Percentiles rank a stretch among this genome's conserved stretches.
phyloP scores from a whole-genome alignment of 2,329 filamentous ascomycete species.

The Ophiostoma ulmi region DNA sequence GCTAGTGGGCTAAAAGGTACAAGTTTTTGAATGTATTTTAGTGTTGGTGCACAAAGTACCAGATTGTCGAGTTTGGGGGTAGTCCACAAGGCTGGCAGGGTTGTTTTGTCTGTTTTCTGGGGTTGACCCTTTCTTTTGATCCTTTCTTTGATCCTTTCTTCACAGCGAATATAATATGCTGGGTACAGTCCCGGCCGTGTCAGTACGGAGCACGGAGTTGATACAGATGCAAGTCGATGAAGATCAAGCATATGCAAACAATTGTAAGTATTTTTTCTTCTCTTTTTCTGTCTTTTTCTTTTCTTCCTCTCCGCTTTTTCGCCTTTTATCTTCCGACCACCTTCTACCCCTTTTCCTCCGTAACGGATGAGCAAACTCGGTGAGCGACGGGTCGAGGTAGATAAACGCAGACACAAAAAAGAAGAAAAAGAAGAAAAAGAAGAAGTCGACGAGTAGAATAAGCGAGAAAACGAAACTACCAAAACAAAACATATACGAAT shows the following conservation, averaged over 20 bases:
- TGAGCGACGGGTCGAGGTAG: neutral
- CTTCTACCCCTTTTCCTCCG: neutral
- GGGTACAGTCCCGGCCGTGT: neutral
- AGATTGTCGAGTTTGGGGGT: conserved; percentile 9
- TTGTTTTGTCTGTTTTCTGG: neutral
- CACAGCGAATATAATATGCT: neutral
- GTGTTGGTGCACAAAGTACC: too few species aligned
- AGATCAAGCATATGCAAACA: conserved; percentile 1
- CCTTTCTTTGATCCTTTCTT: neutral
- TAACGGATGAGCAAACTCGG: neutral
- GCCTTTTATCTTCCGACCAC: neutral
- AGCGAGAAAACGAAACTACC: neutral
- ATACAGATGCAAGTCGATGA: neutral
- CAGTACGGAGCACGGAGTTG: neutral
- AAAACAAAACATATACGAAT: neutral
- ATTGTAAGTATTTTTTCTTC: neutral
- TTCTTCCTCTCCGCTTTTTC: neutral
- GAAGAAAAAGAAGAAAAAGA: neutral
- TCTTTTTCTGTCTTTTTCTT: neutral
- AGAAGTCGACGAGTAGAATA: neutral
- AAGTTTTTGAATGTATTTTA: neutral
- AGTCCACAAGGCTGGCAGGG: conserved; percentile 13
- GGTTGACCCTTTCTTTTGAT: neutral
- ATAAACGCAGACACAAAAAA: neutral
- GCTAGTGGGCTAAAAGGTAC: conserved; percentile 8